phyloP scores from a whole-genome alignment of 495 filamentous ascomycete genomes.

The Cercophora sp. region DNA sequence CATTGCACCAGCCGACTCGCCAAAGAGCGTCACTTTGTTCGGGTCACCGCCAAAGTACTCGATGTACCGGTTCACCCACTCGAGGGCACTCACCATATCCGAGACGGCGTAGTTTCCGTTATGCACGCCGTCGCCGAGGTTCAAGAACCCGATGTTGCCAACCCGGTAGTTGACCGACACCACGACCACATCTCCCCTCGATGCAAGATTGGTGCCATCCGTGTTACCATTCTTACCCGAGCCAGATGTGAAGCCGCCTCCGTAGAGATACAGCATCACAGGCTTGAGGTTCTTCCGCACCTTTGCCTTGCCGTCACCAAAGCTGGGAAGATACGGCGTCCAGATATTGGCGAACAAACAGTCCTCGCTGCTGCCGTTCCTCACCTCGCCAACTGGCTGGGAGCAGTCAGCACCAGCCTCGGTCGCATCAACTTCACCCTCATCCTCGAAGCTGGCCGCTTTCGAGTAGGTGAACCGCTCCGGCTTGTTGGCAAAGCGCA shows the following conservation, averaged over 20 bases:
- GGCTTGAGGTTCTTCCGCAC: constrained; percentile 21
- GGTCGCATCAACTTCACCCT: constrained; percentile 19
- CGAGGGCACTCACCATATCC: constrained; percentile 34
- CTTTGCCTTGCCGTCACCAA: constrained; percentile 1
- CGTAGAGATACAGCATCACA: constrained; percentile 39
- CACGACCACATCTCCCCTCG: constrained; percentile 43
- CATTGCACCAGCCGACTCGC: constrained; percentile 47
- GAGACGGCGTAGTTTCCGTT: constrained; percentile 30
- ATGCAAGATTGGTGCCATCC: constrained; percentile 42
- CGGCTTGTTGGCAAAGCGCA: constrained; percentile 38
- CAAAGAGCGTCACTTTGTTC: constrained; percentile 58
- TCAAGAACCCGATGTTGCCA: constrained; percentile 25
- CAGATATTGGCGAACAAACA: constrained; percentile 41
- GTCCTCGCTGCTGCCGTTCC: constrained; percentile 30
- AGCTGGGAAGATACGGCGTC: constrained; percentile 33
- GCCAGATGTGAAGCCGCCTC: constrained; percentile 33
- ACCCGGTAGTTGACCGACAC: constrained; percentile 36
- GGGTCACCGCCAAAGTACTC: constrained; percentile 62
- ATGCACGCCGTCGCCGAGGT: constrained; percentile 29
- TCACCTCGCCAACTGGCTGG: constrained; percentile 30
- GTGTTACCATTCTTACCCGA: constrained; percentile 35
- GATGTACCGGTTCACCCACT: constrained; percentile 67
- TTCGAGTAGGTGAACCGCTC: constrained; percentile 33
- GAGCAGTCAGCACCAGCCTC: constrained; percentile 28
- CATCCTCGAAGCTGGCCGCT: constrained; percentile 18